Conservation (phyloP, 345 rosid species). For the Erucastrum elatum region DNA sequence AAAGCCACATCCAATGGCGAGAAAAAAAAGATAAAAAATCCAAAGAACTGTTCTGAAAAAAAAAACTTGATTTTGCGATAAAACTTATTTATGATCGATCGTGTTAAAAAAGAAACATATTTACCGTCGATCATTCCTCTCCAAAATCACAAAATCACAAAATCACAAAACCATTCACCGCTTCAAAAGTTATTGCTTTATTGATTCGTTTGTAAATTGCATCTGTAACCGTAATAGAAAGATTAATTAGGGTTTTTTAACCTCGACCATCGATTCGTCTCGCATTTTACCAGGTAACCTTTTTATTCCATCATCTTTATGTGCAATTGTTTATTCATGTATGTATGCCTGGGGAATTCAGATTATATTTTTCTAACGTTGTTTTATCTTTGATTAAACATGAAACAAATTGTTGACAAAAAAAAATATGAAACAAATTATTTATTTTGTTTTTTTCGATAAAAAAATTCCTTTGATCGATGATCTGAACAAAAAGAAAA, state of each 20-base stretch:
- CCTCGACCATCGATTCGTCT: background rate
- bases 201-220: background rate
- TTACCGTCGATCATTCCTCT: background rate
- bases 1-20: background rate
- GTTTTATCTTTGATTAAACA: background rate
- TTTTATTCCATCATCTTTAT: background rate
- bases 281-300: background rate
- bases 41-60: background rate
- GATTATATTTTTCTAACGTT: background rate
- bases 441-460: background rate
- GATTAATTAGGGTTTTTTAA: background rate
- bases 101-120: background rate
- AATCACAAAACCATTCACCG: background rate
- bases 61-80: background rate
- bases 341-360: background rate
- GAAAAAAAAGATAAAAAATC: background rate
- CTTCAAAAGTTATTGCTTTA: background rate
- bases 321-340: constrained; percentile 2
- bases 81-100: background rate
- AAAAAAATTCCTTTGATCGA: background rate
- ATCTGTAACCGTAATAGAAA: background rate
- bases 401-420: background rate
- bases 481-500: background rate
- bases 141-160: too few species aligned
- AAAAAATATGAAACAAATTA: background rate